Evolutionary conservation across 164 flowering plant genomes (phyloP).

Genomic region (Brasenia schreberi): DNA sequence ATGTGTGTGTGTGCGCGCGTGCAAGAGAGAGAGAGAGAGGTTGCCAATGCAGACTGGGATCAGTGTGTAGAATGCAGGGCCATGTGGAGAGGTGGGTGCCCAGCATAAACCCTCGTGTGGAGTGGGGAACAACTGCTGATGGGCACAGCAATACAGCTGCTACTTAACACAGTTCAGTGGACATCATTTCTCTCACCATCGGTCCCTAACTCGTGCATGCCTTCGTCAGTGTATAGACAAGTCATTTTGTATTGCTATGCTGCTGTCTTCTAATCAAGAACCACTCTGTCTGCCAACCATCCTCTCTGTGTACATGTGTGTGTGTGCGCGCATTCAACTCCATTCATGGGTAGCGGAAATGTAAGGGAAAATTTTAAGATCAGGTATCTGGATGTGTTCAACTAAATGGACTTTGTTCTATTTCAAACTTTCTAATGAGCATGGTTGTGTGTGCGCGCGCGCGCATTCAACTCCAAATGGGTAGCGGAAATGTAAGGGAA

Average conservation of each 20-base stretch:
- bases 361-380: not conserved
- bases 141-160: not conserved
- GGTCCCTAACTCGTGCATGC: not conserved
- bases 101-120: not conserved
- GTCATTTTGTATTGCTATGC: not conserved
- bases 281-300: not conserved
- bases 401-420: no score
- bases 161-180: not conserved
- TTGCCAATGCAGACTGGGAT: no score
- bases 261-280: not conserved
- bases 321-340: not conserved
- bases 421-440: no score
- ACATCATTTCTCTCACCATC: not conserved
- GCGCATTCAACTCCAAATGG: not conserved
- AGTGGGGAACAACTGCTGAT: not conserved
- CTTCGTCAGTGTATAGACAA: not conserved
- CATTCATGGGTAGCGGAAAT: not conserved
- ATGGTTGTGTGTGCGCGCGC: not conserved
- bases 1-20: not conserved
- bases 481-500: not conserved
- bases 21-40: constrained; percentile 1
- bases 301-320: not conserved
- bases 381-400: not conserved
- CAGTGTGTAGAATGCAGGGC: not conserved
- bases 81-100: not conserved